Evolutionary conservation across 2,329 filamentous ascomycete species (phyloP), one percentile per base, ranked within the genome.

Genomic region (Kalmusia sp.): DNA sequence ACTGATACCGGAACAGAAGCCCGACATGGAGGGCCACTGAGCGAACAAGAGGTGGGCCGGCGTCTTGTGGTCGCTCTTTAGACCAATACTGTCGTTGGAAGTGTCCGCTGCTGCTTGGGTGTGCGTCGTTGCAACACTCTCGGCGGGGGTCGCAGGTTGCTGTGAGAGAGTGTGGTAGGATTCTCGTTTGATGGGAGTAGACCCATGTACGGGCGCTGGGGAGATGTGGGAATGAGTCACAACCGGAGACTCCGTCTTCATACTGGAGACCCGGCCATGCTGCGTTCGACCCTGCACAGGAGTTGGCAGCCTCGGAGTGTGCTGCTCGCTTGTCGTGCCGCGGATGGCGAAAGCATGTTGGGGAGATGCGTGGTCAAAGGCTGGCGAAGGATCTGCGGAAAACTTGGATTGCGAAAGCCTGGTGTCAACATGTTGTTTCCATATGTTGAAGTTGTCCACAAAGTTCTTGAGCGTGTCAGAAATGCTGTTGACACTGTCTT

Each of bases 1-100:
- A 5, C 64, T 62, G 12, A 72, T 59, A 8, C 58, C 76, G 59
- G 89, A 84, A 50, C 85, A 84, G 22, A 87, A 81, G 47, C 82
- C 81, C 27, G 80, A 78, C 65, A 71, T 69, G 7, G 64, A 79
- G 50, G 28, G 91, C 86, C 68, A 97, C 69, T 57, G 82, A 76
- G 68, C 80, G 76, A 98, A 78, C 15, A 98, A 79, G 57, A 92
- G 85, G 45, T 95, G 91, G 1, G 92, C 92, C n/a, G 92, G 86
- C 0, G 93, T 97, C 0, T 91, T 96, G 68, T 98, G 93, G 61
- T 96, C 91, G 24, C 87, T 84, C 1, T 92, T 90, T 51, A 96
- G 90, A n/a, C 69, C 70, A 7, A 49, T 59, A 41, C 68, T 64
- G 6, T 58, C 21, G 17, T 15, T 46, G 14, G 21, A 12, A 21